Evolutionary conservation across 2,329 filamentous ascomycete species (phyloP), one percentile per base, ranked within the genome.

Genomic region (Clonostachys rosea): DNA sequence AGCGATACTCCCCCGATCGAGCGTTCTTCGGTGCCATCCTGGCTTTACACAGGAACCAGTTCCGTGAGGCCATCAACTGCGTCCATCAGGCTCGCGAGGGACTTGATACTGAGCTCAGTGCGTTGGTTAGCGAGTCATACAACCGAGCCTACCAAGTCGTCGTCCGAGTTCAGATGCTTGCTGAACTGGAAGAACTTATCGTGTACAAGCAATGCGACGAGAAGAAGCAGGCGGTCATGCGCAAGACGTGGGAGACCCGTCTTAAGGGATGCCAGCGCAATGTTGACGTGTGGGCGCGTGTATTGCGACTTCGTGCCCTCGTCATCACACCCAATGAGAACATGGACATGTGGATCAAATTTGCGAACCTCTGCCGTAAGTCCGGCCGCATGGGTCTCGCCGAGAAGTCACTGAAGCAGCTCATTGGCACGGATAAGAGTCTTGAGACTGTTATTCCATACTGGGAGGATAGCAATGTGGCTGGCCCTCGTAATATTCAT

Each of bases 311-410:
- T 34, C 84, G 94, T 50, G 89, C 91, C 17, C 76, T 99, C 45
- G 94, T 99, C 49, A 92, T 97, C 51, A 86, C 86, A 1, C 92
- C 95, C 0, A 83, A 83, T 34, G 91, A 99, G 64, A 96, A 96
- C 59, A 90, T 95, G 75, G 89, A 95, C 59, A 99, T 99, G 91
- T 96, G 91, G 84, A 97, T 99, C 74, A 99, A 99, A 64, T 99
- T 96, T 64, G 89, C 94, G 59, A 99, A 97, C 59, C 81, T 99
- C 6, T 99, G 95, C 67, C 88, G 95, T 59, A 99, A 99, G 67
- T 96, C 92, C 41, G 88, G 90, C 49, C 87, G 94, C 33, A 91
- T 92, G 77, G 92, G 94, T 10, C 79, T 99, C 43, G 94, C 94
- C 1, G 94, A 99, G 69, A 95, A 96, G 69, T 95, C 91, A 11